These are phyloP conservation scores for Circinella minor DNA, from an alignment of 371 early-diverging fungal genomes.

Conservation along the genomic window DNA sequence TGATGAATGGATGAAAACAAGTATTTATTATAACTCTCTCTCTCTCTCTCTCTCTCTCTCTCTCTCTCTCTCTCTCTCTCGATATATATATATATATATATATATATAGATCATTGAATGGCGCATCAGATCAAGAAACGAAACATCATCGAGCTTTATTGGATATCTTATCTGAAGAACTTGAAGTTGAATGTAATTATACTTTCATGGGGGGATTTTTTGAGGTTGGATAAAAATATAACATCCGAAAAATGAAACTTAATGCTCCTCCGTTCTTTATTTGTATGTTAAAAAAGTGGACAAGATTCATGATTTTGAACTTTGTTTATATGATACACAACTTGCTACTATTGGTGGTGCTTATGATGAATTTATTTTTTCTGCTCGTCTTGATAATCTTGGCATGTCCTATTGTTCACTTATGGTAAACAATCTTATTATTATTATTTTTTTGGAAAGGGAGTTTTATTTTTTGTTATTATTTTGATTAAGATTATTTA, in stretches of 20 bases:
- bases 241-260: not conserved
- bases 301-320: constrained; percentile 92
- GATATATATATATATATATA: too few relatives aligned
- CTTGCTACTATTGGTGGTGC: constrained; percentile 84
- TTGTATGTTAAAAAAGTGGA: constrained; percentile 39
- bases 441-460: too few relatives aligned
- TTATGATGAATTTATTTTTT: constrained; percentile 91
- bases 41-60: too few relatives aligned
- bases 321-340: constrained; percentile 85
- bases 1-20: too few relatives aligned
- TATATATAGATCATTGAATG: not conserved
- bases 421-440: constrained; percentile 38
- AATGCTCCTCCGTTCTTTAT: not conserved
- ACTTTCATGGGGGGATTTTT: too few relatives aligned
- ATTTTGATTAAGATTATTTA: too few relatives aligned
- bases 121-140: constrained; percentile 15
- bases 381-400: constrained; percentile 94
- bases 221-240: not conserved
- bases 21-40: too few relatives aligned
- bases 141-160: constrained; percentile 84
- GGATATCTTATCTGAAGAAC: constrained; percentile 72
- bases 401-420: constrained; percentile 91
- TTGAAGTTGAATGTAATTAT: constrained; percentile 64
- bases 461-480: too few relatives aligned
- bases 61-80: too few relatives aligned